phyloP scores from a whole-genome alignment of 768 basidiomycete genomes.

The Pholiota conissans region DNA sequence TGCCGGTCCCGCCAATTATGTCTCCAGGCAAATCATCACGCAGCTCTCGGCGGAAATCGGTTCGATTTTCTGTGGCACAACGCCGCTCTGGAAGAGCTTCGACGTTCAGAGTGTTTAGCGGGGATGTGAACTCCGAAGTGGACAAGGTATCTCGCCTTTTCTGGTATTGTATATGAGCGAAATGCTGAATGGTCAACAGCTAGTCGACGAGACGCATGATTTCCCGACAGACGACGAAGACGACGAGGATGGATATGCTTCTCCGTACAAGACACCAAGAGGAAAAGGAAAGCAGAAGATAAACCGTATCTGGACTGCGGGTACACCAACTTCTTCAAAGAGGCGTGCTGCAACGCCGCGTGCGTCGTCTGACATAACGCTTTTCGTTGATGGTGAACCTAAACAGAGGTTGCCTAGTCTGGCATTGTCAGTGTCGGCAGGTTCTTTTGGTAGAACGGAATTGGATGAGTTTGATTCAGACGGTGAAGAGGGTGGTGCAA shows the following conservation, averaged over 20 bases:
- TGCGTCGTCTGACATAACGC: constrained; percentile 19
- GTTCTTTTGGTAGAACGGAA: background rate
- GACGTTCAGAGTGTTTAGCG: constrained; percentile 21
- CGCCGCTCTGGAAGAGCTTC: constrained; percentile 19
- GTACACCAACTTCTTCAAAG: constrained; percentile 21
- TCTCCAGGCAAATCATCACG: constrained; percentile 10
- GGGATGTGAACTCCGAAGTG: constrained; percentile 21
- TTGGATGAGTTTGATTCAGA: background rate
- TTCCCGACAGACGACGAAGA: constrained; percentile 22
- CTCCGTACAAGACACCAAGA: constrained; percentile 20
- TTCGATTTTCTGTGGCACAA: constrained; percentile 25
- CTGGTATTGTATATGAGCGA: no score
- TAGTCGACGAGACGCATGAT: constrained; percentile 27
- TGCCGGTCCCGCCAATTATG: constrained; percentile 8
- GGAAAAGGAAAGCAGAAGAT: constrained; percentile 14
- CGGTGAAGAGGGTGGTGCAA: background rate
- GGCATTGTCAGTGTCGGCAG: background rate
- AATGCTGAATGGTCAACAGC: constrained; percentile 8
- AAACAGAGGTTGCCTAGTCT: constrained; percentile 11
- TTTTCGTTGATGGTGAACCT: constrained; percentile 19
- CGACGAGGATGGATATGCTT: background rate
- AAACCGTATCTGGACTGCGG: constrained; percentile 31
- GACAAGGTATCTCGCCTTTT: constrained; percentile 15
- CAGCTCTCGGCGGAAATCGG: constrained; percentile 22
- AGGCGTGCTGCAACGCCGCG: constrained; percentile 15